Evolutionary conservation across 2,329 filamentous ascomycete genomes (phyloP).

Genomic region (Stachybotrys echinatus): DNA sequence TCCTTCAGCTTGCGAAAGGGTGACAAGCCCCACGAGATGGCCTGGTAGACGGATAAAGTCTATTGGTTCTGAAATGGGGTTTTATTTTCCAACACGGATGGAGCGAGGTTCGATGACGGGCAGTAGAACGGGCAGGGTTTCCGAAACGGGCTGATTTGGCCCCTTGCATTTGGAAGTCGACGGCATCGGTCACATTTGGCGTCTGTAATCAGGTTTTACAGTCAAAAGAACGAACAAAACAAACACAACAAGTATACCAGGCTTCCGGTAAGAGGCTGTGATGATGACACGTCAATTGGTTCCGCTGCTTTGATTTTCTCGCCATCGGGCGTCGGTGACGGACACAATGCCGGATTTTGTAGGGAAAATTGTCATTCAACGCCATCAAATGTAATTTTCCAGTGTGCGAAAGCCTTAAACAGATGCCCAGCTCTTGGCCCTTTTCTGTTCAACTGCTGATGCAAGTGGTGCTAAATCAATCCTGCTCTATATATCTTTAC

Average conservation of each 20-base stretch:
- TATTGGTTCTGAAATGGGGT: conserved; percentile 17
- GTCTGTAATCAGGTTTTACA: conserved; percentile 63
- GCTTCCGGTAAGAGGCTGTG: conserved; percentile 26
- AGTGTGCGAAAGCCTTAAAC: no score
- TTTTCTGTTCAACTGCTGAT: no score
- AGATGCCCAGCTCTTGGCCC: conserved; percentile 16
- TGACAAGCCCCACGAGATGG: conserved; percentile 99
- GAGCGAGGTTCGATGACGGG: conserved; percentile 23
- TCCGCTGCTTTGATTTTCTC: conserved; percentile 5
- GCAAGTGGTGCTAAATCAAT: conserved; percentile 9
- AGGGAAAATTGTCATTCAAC: no score
- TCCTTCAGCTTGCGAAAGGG: conserved; percentile 99
- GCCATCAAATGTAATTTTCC: no score
- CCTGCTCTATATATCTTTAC: neutral
- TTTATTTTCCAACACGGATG: conserved; percentile 10
- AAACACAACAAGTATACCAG: conserved; percentile 32
- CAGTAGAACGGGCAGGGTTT: conserved; percentile 41
- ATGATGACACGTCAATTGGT: conserved; percentile 17
- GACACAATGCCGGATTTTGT: no score
- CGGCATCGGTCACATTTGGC: conserved; percentile 61
- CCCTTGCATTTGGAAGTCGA: conserved; percentile 63
- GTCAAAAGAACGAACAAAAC: conserved; percentile 46
- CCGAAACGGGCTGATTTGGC: conserved; percentile 53
- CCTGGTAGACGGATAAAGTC: conserved; percentile 67
- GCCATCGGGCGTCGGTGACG: no score